Evolutionary conservation across 495 filamentous ascomycete species (phyloP).

Genomic region (Lophiotrema nucula): DNA sequence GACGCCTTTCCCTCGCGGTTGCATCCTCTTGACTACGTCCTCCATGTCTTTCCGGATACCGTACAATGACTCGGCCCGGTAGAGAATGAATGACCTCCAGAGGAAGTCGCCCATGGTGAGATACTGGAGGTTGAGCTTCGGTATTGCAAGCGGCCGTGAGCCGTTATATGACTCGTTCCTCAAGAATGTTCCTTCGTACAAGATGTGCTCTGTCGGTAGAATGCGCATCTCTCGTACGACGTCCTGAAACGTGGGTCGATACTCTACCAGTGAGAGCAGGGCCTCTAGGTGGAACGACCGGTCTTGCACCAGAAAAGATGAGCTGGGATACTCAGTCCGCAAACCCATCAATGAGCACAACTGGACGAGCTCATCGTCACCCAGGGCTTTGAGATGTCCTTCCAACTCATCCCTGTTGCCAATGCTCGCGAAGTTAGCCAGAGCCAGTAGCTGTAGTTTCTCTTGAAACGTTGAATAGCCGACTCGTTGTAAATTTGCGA

Average conservation of each 20-base stretch:
- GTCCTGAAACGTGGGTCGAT: conserved; percentile 81
- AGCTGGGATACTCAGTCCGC: conserved; percentile 74
- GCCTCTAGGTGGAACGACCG: conserved; percentile 72
- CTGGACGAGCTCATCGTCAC: conserved; percentile 67
- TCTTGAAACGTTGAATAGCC: conserved; percentile 83
- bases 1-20: conserved; percentile 63
- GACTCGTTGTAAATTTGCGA: conserved; percentile 78
- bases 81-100: conserved; percentile 85
- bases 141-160: conserved; percentile 82
- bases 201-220: conserved; percentile 72
- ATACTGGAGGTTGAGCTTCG: conserved; percentile 94
- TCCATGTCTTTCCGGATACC: conserved; percentile 91
- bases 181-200: conserved; percentile 84
- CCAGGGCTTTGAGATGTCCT: conserved; percentile 68
- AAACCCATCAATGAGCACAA: conserved; percentile 73
- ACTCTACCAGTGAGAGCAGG: conserved; percentile 74
- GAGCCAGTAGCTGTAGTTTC: conserved; percentile 82
- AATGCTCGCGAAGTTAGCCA: conserved; percentile 90
- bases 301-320: conserved; percentile 58
- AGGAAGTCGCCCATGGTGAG: conserved; percentile 93
- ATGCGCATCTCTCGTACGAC: conserved; percentile 65
- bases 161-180: conserved; percentile 89
- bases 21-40: conserved; percentile 72
- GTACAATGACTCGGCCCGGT: conserved; percentile 90
- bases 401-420: conserved; percentile 76